Base-by-base conservation (phyloP, 306 rosid species). In the Parietaria judaica region DNA sequence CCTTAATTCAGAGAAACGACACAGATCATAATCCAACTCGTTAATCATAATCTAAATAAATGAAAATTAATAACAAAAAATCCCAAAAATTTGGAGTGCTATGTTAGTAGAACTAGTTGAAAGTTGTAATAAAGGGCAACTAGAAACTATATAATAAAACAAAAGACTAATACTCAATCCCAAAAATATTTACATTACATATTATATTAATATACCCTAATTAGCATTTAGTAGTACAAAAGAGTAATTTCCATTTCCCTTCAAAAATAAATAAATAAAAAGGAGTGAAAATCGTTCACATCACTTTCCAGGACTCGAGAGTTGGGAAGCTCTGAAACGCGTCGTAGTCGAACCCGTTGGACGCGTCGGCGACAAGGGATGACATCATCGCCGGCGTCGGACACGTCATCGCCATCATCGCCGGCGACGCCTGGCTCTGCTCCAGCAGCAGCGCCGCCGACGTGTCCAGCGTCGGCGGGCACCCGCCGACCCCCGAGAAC, bases 281-380 rank as follows among this genome's bases (percentile, higher is more conserved):
- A 8, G 36, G 51, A 35, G 14, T 36, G 5, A 52, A 14, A 10
- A 65, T 14, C 54, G 63, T 47, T 84, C 78, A 77, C 86, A 83
- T 80, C 14, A 85, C 96, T 72, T 91, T 88, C 98, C 98, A 86
- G 10, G 98, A 91, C 44, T 92, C 98, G 1, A 92, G 69, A 38
- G 98, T 92, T 16, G 98, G 98, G 66, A 86, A 92, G 72, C 74
- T 78, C 5, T 95, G 60, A 54, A 74, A 86, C 6, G 80, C 61
- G 45, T 84, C 95, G 72, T 86, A 92, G 69, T 83, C 96, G 6
- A 73, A 82, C 8, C 75, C 87, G 3, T 70, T 39, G 36, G 50
- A 13, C 3, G 54, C 74, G 49, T 3, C 44, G 39, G 13, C 13
- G 78, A 47, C 16, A 9, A 51, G 14, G 66, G 65, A 0, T 72